Percentiles rank a stretch among this genome's conserved stretches.
Conservation (phyloP, 768 basidiomycete species). For the Kondoa subrosea region DNA sequence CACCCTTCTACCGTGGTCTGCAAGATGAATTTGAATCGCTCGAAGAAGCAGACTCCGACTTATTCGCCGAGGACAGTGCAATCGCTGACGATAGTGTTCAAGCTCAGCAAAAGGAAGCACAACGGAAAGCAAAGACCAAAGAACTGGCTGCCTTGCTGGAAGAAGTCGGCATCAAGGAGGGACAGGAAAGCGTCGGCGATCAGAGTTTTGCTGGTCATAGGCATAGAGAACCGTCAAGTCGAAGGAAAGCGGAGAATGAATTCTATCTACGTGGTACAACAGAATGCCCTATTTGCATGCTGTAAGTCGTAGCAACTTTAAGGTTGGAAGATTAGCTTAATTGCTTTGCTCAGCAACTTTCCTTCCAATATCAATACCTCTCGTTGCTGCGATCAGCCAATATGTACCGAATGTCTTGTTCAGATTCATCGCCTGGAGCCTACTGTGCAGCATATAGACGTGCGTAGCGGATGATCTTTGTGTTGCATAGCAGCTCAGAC, state of each 20-base stretch:
- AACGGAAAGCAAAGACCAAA: slow-evolving; percentile 16
- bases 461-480: slow-evolving; percentile 4
- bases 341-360: slow-evolving; percentile 53
- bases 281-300: slow-evolving; percentile 96
- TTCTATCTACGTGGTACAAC: slow-evolving; percentile 45
- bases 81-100: slow-evolving; percentile 16
- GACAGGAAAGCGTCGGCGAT: slow-evolving; percentile 27
- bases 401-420: slow-evolving; percentile 98
- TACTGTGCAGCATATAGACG: slow-evolving; percentile 75
- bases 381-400: slow-evolving; percentile 92
- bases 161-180: slow-evolving; percentile 10
- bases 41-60: slow-evolving; percentile 19
- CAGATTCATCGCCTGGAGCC: slow-evolving; percentile 96
- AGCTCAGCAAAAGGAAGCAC: slow-evolving; percentile 19
- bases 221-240: not conserved
- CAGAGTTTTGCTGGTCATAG: slow-evolving; percentile 14
- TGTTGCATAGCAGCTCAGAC: not conserved
- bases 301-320: slow-evolving; percentile 42
- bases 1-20: slow-evolving; percentile 89
- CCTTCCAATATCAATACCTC: slow-evolving; percentile 93
- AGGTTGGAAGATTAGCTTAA: slow-evolving; percentile 9
- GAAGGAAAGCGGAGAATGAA: slow-evolving; percentile 13
- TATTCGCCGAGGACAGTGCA: slow-evolving; percentile 17
- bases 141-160: slow-evolving; percentile 14
- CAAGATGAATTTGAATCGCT: slow-evolving; percentile 60